Conservation (phyloP, 441 rosid genomes). For the Mallotus repandus region DNA sequence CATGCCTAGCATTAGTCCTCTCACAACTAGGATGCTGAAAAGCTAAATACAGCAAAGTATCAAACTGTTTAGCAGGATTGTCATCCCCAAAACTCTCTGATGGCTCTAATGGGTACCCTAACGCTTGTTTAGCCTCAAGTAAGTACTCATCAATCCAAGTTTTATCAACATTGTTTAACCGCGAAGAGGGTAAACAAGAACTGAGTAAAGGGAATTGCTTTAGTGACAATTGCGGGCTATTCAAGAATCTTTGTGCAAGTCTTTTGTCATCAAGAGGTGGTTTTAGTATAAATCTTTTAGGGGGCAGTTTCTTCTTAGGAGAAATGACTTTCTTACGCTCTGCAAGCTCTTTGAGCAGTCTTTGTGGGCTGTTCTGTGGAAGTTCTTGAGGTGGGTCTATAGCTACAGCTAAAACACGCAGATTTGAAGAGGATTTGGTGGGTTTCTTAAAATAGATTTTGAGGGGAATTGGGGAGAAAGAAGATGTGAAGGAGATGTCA, state of each 20-base stretch:
- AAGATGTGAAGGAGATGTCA: conserved; percentile 67
- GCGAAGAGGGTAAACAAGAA: conserved; percentile 84
- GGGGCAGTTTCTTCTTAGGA: conserved; percentile 72
- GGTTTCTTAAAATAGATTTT: conserved; percentile 39
- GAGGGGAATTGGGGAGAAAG: conserved; percentile 49
- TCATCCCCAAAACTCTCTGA: conserved; percentile 64
- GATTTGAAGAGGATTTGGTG: conserved; percentile 28
- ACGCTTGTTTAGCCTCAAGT: conserved; percentile 89
- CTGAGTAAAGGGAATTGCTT: conserved; percentile 83
- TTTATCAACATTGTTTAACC: conserved; percentile 75
- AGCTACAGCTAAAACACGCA: conserved; percentile 50
- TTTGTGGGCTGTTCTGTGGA: conserved; percentile 79
- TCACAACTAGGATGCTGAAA: conserved; percentile 92
- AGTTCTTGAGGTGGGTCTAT: conserved; percentile 58
- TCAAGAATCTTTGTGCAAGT: conserved; percentile 69
- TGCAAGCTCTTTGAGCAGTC: conserved; percentile 88
- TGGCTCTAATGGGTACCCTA: conserved; percentile 78
- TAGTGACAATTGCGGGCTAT: conserved; percentile 81
- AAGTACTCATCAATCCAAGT: conserved; percentile 92
- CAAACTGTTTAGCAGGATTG: conserved; percentile 94
- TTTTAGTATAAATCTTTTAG: conserved; percentile 62
- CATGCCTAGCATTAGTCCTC: conserved; percentile 75
- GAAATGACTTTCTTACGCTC: conserved; percentile 67
- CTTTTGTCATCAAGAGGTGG: conserved; percentile 90
- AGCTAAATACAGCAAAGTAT: conserved; percentile 72